phyloP scores from a whole-genome alignment of 148 eudicot genomes.

The Dianthus caryophyllus region DNA sequence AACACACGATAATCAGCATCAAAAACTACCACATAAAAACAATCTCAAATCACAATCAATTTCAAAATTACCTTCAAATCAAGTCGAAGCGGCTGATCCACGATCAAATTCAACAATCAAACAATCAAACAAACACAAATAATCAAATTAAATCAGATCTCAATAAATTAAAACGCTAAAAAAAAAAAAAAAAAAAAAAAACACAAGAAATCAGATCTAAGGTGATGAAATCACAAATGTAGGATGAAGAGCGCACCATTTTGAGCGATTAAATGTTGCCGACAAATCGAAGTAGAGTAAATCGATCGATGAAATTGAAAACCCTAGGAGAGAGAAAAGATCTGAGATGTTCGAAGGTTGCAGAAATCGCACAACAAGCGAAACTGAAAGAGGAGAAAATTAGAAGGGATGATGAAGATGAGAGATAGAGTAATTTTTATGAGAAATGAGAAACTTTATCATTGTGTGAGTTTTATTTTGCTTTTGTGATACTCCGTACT shows the following conservation, averaged over 20 bases:
- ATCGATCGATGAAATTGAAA: neutral
- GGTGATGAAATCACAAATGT: neutral
- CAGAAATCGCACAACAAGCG: conserved; percentile 21
- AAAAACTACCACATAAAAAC: neutral
- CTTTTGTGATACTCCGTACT: neutral
- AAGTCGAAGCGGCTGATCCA: conserved; percentile 68
- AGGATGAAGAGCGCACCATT: conserved; percentile 35
- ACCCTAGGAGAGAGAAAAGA: conserved; percentile 9
- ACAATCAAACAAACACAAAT: conserved; percentile 23
- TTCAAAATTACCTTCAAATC: conserved; percentile 62
- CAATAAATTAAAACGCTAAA: conserved; percentile 12
- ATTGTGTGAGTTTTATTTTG: neutral
- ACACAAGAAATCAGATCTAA: conserved; percentile 33
- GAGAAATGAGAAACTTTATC: too few species aligned
- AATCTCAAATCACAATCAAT: conserved; percentile 11
- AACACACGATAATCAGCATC: conserved; percentile 2
- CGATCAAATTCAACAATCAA: conserved; percentile 3
- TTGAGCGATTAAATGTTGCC: conserved; percentile 14
- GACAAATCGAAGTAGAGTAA: conserved; percentile 11
- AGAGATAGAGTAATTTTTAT: neutral
- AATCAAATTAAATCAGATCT: conserved; percentile 31
- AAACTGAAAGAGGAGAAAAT: conserved; percentile 8
- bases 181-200: neutral
- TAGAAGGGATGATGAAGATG: neutral
- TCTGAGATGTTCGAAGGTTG: conserved; percentile 4